Base-by-base conservation (phyloP, 2,329 filamentous ascomycete genomes). In the Aspergillus fumigatus region DNA sequence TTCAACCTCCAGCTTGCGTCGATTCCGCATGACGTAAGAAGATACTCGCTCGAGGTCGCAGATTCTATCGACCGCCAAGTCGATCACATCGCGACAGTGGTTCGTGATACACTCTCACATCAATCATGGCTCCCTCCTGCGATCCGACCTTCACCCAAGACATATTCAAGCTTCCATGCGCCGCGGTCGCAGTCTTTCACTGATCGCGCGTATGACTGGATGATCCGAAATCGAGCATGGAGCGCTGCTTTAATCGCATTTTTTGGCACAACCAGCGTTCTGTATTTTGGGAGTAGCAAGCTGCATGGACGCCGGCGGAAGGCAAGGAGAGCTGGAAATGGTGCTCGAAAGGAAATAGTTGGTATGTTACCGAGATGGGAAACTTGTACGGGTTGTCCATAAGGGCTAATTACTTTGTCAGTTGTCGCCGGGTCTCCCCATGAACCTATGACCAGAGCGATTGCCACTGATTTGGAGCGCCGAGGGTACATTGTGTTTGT, bases 401-500 rank as follows among this genome's bases (percentile, higher is more conserved):
- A 26, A 17, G 43, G 35, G 47, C 57, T 66, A 48, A 65, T 41
- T 25, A 52, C 25, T 58, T 59, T 52, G 60, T 79, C 86, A 70
- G 89, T 97, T 27, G 83, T 97, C 60, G 92, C 92, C 23, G 93
- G 93, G n/a, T 92, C 90, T 21, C 89, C 91, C 6, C 85, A 88
- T 51, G 86, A 96, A 66, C 89, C 92, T 17, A 81, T 97, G 68
- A 93, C 91, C 6, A 88, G 87, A 67, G 91, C 90, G 10, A 79
- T 97, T 53, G 86, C 91, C 2, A 76, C 92, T 50, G 94, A 99
- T 69, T 80, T 99, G 63, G 94, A 97, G 76, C 82, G 92, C 58
- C 85, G 92, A 62, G 94, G 94, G 4, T 97, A 95, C 72, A 89
- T 97, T 59, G 90, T 97, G 55, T 99, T 92, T 72, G 81, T 99